These are phyloP conservation scores for Arctostaphylos glauca DNA, from an alignment of 148 eudicot genomes.

Conservation along the genomic window DNA sequence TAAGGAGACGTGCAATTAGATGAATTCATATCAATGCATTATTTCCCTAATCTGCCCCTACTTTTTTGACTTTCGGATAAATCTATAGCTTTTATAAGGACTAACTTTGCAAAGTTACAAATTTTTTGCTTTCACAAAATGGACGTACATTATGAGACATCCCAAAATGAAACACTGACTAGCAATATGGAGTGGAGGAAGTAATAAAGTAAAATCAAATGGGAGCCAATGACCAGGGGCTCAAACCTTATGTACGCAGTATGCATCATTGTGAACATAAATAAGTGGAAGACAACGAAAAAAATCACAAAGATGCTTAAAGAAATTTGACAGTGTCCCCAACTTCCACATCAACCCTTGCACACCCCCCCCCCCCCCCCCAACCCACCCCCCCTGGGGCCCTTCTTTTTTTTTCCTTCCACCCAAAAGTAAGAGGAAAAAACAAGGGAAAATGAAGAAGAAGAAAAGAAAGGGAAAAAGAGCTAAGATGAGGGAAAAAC, in stretches of 20 bases:
- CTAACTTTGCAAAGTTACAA: neutral
- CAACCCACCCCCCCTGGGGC: too few species aligned
- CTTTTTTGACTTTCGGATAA: neutral
- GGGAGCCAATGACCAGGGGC: neutral
- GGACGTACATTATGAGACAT: neutral
- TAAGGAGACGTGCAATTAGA: neutral
- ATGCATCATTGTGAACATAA: neutral
- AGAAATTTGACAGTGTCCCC: neutral
- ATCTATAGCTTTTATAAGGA: neutral
- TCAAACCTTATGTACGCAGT: neutral
- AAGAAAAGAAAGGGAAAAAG: neutral
- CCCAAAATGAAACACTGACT: neutral
- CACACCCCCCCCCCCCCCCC: too few species aligned
- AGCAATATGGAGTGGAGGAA: neutral
- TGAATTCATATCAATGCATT: neutral
- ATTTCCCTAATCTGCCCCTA: neutral
- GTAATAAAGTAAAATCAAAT: neutral
- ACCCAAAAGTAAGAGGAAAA: neutral
- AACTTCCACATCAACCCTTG: neutral
- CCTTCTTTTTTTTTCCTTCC: too few species aligned
- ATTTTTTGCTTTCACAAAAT: neutral
- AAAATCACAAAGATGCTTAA: neutral
- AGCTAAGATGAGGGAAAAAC: neutral
- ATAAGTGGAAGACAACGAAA: neutral
- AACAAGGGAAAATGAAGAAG: neutral